These are phyloP conservation scores for Suhomyces vadensis DNA, from an alignment of 805 yeast species.

Conservation along the genomic window DNA sequence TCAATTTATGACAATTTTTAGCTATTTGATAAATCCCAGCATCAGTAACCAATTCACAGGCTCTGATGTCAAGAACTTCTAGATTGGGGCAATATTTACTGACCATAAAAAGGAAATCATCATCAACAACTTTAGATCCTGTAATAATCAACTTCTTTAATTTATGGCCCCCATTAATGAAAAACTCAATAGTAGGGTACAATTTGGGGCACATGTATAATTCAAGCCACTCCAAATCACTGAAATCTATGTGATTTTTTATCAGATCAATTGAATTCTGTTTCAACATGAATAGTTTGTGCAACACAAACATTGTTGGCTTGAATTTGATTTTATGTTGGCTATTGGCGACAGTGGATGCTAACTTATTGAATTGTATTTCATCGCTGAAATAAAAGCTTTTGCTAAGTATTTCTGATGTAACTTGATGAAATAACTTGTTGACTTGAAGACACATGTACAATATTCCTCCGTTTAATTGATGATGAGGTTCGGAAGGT, in stretches of 20 bases:
- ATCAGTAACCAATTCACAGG: constrained; percentile 79
- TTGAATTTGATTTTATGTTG: constrained; percentile 20
- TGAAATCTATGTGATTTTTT: constrained; percentile 42
- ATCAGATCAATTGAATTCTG: constrained; percentile 57
- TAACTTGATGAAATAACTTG: constrained; percentile 59
- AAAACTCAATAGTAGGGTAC: constrained; percentile 47
- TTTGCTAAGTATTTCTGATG: constrained; percentile 55
- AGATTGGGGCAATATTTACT: constrained; percentile 59
- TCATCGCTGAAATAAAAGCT: constrained; percentile 56
- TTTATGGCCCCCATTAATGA: constrained; percentile 21
- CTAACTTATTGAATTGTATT: constrained; percentile 43
- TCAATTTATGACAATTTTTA: constrained; percentile 54
- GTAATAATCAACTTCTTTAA: constrained; percentile 59
- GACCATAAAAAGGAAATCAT: constrained; percentile 54
- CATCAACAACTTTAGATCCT: constrained; percentile 66
- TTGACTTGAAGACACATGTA: constrained; percentile 69
- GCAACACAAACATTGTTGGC: constrained; percentile 57
- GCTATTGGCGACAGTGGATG: constrained; percentile 4
- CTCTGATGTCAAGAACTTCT: constrained; percentile 71
- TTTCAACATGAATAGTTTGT: constrained; percentile 57
- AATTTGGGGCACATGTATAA: constrained; percentile 79
- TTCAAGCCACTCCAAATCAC: constrained; percentile 66
- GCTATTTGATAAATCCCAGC: constrained; percentile 71
- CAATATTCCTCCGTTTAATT: constrained; percentile 32
- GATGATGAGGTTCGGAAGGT: constrained; percentile 8